phyloP scores from a whole-genome alignment of 2,329 filamentous ascomycete genomes.

The Pyricularia grisea region DNA sequence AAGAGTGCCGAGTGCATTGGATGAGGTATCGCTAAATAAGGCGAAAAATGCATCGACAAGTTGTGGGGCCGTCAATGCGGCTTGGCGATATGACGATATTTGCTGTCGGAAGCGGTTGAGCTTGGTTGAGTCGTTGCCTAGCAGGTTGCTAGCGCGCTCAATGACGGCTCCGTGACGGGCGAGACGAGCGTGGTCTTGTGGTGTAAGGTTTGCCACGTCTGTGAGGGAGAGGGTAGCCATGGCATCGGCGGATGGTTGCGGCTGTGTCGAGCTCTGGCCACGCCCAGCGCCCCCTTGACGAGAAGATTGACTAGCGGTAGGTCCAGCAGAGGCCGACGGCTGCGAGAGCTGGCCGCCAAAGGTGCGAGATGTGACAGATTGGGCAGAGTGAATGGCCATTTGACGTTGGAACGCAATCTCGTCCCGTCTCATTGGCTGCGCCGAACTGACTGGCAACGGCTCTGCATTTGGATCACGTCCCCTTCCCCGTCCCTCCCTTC shows the following conservation, averaged over 20 bases:
- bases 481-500: conserved; percentile 40
- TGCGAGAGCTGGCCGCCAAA: conserved; percentile 80
- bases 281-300: neutral
- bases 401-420: conserved; percentile 88
- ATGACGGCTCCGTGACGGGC: conserved; percentile 77
- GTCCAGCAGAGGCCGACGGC: conserved; percentile 20
- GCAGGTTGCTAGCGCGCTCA: conserved; percentile 72
- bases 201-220: conserved; percentile 45
- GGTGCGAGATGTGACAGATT: conserved; percentile 67
- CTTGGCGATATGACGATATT: conserved; percentile 69
- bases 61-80: conserved; percentile 59
- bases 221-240: conserved; percentile 43
- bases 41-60: conserved; percentile 83
- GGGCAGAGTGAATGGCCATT: conserved; percentile 81
- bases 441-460: conserved; percentile 63
- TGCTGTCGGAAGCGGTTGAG: conserved; percentile 67
- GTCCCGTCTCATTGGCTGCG: conserved; percentile 72
- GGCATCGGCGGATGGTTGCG: conserved; percentile 19
- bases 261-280: neutral
- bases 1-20: conserved; percentile 75
- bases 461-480: conserved; percentile 86
- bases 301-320: neutral
- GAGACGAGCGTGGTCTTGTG: conserved; percentile 72
- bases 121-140: conserved; percentile 68
- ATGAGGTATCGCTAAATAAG: conserved; percentile 69